Evolutionary conservation across 805 yeast species (phyloP).

Genomic region (Kodamaea lidongshanica): DNA sequence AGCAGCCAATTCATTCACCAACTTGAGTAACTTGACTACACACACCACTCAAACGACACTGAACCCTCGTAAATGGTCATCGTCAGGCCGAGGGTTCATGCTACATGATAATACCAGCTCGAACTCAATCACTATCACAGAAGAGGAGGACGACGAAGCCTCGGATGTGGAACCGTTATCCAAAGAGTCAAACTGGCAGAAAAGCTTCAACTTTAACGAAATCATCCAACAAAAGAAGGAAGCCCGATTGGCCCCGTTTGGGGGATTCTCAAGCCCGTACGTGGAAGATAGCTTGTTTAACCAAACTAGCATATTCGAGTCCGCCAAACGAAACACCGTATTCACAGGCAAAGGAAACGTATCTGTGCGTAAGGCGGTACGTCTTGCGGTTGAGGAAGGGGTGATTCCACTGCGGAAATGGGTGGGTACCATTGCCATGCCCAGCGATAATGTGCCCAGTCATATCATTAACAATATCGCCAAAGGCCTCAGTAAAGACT

Average conservation of each 20-base stretch:
- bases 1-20: conserved; percentile 18
- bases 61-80: conserved; percentile 12
- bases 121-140: conserved; percentile 26
- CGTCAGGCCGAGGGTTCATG: conserved; percentile 16
- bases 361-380: conserved; percentile 79
- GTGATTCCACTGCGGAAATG: conserved; percentile 45
- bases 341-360: conserved; percentile 77
- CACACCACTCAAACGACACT: conserved; percentile 3
- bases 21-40: conserved; percentile 9
- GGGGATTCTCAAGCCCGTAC: conserved; percentile 67
- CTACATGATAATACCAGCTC: conserved; percentile 23
- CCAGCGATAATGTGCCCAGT: conserved; percentile 72
- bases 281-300: conserved; percentile 35
- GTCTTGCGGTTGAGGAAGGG: conserved; percentile 41
- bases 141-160: conserved; percentile 20
- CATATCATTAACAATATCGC: conserved; percentile 51
- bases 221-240: conserved; percentile 9
- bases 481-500: conserved; percentile 39
- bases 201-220: conserved; percentile 6
- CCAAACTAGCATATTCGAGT: conserved; percentile 43
- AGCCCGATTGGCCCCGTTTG: conserved; percentile 52
- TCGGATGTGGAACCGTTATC: conserved; percentile 1
- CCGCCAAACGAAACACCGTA: conserved; percentile 69
- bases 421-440: conserved; percentile 92
- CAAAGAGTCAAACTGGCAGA: conserved; percentile 5